phyloP scores from a whole-genome alignment of 371 early-diverging fungal genomes.

The Smittium culicis region DNA sequence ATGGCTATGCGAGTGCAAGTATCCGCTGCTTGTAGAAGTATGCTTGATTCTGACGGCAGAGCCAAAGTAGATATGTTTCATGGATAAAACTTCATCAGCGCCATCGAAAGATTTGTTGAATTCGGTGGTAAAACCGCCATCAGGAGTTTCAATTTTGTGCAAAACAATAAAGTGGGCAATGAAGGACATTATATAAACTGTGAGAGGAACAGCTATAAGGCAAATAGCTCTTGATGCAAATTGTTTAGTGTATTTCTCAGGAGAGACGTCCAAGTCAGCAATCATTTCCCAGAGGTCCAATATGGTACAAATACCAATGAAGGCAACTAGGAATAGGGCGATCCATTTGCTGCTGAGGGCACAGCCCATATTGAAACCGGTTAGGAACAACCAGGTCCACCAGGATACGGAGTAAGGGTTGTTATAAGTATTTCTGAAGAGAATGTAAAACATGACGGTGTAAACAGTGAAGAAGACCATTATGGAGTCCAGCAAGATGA shows the following conservation, averaged over 20 bases:
- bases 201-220: conserved; percentile 61
- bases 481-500: conserved; percentile 81
- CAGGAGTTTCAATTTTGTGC: conserved; percentile 45
- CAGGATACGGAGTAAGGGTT: conserved; percentile 45
- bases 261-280: conserved; percentile 46
- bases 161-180: conserved; percentile 64
- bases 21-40: conserved; percentile 52
- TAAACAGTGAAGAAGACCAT: conserved; percentile 69
- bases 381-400: conserved; percentile 56
- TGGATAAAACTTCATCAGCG: conserved; percentile 20
- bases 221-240: conserved; percentile 42
- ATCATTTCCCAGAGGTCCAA: conserved; percentile 80
- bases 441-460: conserved; percentile 55
- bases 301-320: conserved; percentile 69
- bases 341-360: conserved; percentile 74
- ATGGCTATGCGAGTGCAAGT: conserved; percentile 76
- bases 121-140: neutral
- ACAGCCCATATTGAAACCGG: conserved; percentile 56
- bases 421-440: conserved; percentile 45
- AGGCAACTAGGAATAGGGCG: conserved; percentile 74
- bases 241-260: conserved; percentile 31
- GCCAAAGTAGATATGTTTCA: conserved; percentile 59
- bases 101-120: conserved; percentile 12
- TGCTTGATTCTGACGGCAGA: conserved; percentile 63
- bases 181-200: conserved; percentile 64